phyloP scores from a whole-genome alignment of 2,329 filamentous ascomycete genomes.

The Fusarium sp. region DNA sequence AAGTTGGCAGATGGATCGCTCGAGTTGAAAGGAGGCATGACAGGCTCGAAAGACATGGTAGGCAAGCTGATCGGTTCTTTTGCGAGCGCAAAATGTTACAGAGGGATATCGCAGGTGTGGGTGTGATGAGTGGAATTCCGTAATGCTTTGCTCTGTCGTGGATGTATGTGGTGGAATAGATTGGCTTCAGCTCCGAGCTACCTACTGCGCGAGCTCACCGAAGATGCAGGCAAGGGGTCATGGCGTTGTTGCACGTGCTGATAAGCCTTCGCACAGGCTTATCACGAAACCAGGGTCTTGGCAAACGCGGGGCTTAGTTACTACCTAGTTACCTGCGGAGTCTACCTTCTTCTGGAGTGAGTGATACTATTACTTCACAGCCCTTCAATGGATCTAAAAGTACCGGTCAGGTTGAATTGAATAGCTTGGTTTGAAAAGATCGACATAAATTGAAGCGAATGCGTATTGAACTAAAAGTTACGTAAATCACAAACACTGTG shows the following conservation, averaged over 20 bases:
- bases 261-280: conserved; percentile 21
- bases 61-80: conserved; percentile 1
- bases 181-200: background rate
- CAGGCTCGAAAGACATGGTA: conserved; percentile 81
- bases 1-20: conserved; percentile 83
- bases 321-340: no score
- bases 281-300: conserved; percentile 16
- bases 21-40: conserved; percentile 78
- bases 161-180: conserved; percentile 14
- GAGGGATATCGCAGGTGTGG: background rate
- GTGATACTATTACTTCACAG: no score
- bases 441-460: no score
- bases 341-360: background rate
- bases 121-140: background rate
- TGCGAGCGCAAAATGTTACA: background rate
- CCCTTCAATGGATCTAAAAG: no score
- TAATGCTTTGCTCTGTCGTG: background rate
- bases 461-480: no score
- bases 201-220: conserved; percentile 21
- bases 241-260: conserved; percentile 28
- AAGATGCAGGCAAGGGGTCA: background rate
- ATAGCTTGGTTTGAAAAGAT: no score
- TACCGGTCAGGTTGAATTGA: background rate
- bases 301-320: conserved; percentile 28
- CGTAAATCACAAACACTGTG: no score